These are phyloP conservation scores for Paecilomyces dactylethromorphus DNA, from an alignment of 2,329 filamentous ascomycete species.

Conservation along the genomic window DNA sequence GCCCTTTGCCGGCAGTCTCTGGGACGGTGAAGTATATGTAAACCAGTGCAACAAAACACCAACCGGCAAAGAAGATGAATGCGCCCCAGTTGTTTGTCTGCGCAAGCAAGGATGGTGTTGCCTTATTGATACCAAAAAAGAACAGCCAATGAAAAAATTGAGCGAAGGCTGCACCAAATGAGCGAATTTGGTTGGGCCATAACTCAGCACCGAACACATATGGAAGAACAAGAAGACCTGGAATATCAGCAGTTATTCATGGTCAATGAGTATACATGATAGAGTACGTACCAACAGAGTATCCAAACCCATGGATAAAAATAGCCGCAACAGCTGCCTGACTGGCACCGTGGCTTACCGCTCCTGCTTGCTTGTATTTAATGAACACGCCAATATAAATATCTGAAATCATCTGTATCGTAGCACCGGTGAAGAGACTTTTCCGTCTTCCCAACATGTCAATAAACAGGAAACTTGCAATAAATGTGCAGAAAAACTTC, in stretches of 20 bases:
- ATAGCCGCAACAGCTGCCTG: conserved; percentile 38
- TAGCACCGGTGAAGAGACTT: conserved; percentile 30
- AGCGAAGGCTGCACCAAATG: conserved; percentile 35
- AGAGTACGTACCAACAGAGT: conserved; percentile 27
- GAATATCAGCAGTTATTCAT: too few species aligned
- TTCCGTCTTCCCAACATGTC: conserved; percentile 38
- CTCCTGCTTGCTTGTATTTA: conserved; percentile 22
- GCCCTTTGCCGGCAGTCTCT: conserved; percentile 13
- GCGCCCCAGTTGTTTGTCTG: conserved; percentile 36
- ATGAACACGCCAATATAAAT: conserved; percentile 38
- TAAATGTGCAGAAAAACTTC: conserved; percentile 38
- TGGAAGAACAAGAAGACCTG: conserved; percentile 34
- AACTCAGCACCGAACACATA: conserved; percentile 42
- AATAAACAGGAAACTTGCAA: conserved; percentile 40
- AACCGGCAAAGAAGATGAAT: conserved; percentile 38
- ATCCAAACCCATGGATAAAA: conserved; percentile 43
- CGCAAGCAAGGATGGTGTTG: conserved; percentile 27
- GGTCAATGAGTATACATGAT: background rate
- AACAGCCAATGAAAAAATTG: conserved; percentile 41
- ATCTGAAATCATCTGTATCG: conserved; percentile 35
- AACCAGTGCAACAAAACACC: conserved; percentile 30
- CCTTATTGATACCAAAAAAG: conserved; percentile 32
- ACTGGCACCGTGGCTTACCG: conserved; percentile 20
- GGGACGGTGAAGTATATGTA: conserved; percentile 37
- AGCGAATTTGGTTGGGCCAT: conserved; percentile 41